Evolutionary conservation across 2,329 filamentous ascomycete species (phyloP).

Genomic region (Talaromyces marneffei): DNA sequence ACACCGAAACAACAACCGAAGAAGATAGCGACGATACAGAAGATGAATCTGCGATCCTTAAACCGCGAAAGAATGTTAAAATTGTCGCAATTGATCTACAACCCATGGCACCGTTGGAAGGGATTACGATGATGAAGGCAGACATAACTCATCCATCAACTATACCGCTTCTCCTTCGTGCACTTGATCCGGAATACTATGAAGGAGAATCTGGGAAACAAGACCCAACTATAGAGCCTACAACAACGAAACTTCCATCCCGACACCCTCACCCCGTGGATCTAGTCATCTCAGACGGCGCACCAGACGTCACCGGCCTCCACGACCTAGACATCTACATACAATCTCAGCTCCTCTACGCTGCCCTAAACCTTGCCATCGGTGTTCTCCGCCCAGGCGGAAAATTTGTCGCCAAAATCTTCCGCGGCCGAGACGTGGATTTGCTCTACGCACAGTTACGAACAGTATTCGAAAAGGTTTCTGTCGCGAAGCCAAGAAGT

Average conservation of each 20-base stretch:
- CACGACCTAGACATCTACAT: conserved; percentile 98
- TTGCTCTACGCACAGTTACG: conserved; percentile 90
- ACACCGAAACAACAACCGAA: conserved; percentile 10
- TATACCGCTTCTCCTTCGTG: conserved; percentile 77
- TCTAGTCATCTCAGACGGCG: conserved; percentile 89
- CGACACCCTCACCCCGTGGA: conserved; percentile 73
- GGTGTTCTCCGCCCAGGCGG: conserved; percentile 89
- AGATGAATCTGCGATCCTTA: conserved; percentile 27
- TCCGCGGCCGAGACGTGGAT: conserved; percentile 91
- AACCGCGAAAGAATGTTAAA: conserved; percentile 67
- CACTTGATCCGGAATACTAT: conserved; percentile 69
- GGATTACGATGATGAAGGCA: conserved; percentile 84
- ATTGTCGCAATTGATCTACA: conserved; percentile 96
- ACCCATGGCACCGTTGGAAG: conserved; percentile 87
- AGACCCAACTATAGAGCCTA: conserved; percentile 13
- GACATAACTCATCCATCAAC: conserved; percentile 98
- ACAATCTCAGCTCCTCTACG: conserved; percentile 89
- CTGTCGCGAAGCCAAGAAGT: conserved; percentile 88
- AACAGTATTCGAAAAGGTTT: conserved; percentile 79
- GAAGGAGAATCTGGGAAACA: conserved; percentile 13
- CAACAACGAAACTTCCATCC: conserved; percentile 28
- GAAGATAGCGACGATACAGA: conserved; percentile 28
- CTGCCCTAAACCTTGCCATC: conserved; percentile 85
- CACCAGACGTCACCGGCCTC: conserved; percentile 90
- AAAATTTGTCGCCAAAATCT: conserved; percentile 97